Conservation (phyloP, 139 green algal genomes). For the Coccomyxa sp. region DNA sequence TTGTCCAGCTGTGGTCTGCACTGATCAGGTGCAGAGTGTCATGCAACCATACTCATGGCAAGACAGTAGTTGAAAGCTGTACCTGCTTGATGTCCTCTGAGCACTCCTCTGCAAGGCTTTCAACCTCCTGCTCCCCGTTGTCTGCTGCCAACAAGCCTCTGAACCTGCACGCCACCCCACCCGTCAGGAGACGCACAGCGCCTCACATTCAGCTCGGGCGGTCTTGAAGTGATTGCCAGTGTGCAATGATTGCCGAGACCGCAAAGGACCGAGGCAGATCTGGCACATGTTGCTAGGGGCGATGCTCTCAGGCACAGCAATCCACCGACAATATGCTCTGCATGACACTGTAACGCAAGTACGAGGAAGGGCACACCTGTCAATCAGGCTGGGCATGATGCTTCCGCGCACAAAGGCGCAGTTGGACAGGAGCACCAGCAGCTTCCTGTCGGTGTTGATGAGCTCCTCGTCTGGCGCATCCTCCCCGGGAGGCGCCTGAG, state of each 20-base stretch:
- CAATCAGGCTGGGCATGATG: background rate
- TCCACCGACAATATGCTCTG: background rate
- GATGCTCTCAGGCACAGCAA: background rate
- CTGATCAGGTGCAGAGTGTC: too few relatives aligned
- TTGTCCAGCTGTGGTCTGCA: too few relatives aligned
- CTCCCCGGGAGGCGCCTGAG: background rate
- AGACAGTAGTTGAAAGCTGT: background rate
- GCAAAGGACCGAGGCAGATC: too few relatives aligned
- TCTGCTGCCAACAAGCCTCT: conserved; percentile 10
- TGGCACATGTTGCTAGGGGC: too few relatives aligned
- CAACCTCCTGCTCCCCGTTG: background rate
- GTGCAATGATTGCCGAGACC: too few relatives aligned
- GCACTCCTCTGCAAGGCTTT: conserved; percentile 4
- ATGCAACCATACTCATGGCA: too few relatives aligned
- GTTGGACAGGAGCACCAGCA: conserved; percentile 21
- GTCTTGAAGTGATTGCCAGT: too few relatives aligned
- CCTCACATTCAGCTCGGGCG: too few relatives aligned
- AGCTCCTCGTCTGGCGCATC: background rate
- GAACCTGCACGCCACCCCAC: background rate
- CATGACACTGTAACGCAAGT: background rate
- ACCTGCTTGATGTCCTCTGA: conserved; percentile 14
- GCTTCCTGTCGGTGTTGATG: background rate
- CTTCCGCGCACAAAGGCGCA: conserved; percentile 10
- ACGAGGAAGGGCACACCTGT: background rate
- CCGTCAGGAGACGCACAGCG: too few relatives aligned